Conservation (phyloP, 78 protist genomes). For the Salpingoeca rosetta region DNA sequence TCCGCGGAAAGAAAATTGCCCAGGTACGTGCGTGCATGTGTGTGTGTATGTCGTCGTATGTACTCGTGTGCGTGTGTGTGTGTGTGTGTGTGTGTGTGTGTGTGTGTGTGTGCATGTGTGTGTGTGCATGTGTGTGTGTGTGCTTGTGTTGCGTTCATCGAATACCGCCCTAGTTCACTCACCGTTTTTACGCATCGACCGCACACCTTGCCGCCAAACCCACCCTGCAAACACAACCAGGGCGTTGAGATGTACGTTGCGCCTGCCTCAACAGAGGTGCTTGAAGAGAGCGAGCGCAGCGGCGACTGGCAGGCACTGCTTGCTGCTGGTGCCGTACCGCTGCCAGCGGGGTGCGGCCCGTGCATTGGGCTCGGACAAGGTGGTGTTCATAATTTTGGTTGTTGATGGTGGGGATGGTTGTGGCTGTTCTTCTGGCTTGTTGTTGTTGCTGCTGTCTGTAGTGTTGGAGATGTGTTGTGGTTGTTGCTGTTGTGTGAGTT, state of each 20-base stretch:
- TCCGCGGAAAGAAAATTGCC: conserved; percentile 29
- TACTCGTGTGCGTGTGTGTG: too few species aligned
- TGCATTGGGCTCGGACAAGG: conserved; percentile 66
- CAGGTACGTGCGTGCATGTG: neutral
- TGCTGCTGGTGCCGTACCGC: conserved; percentile 48
- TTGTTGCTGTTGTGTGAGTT: neutral
- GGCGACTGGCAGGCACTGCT: conserved; percentile 54
- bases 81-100: neutral
- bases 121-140: neutral
- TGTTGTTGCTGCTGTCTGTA: neutral
- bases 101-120: neutral
- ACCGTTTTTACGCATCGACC: too few species aligned
- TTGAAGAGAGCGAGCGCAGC: conserved; percentile 1
- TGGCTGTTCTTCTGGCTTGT: too few species aligned
- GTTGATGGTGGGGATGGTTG: too few species aligned
- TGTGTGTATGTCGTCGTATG: too few species aligned
- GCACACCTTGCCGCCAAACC: too few species aligned
- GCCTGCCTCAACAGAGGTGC: conserved; percentile 52
- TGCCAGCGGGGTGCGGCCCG: conserved; percentile 69
- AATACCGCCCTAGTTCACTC: too few species aligned
- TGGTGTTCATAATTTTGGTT: too few species aligned
- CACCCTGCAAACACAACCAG: neutral
- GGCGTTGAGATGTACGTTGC: conserved; percentile 49
- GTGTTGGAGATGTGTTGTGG: neutral
- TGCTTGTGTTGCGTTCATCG: too few species aligned